Evolutionary conservation across 2,329 filamentous ascomycete genomes (phyloP), one percentile per base, ranked within the genome.

Genomic region (Penicillium sp.): DNA sequence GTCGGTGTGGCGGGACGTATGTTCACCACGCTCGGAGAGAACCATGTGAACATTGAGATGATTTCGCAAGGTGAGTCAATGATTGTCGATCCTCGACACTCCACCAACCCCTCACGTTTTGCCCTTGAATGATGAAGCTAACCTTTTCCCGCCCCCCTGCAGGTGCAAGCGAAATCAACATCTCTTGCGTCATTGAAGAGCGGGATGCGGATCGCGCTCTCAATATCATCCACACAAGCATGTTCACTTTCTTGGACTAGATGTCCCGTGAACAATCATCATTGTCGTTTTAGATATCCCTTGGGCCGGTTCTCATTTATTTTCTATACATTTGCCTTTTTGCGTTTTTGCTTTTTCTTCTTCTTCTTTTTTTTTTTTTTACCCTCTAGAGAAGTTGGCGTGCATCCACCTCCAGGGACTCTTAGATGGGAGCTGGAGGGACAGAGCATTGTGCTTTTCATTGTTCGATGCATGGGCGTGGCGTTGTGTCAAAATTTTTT

Each of bases 111-210:
- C 52, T 47, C 46, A 21, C 34, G 21, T 44, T 21, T 49, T 45
- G 34, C 47, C 42, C 47, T 43, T 36, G 43, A 60, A 48, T 54
- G 42, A 28, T 21, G 43, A 15, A 54, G 34, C 60, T 62, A 47
- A 62, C 47, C 39, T 47, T 26, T 26, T 6, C 46, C 49, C 47
- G 51, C 56, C 49, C 47, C 52, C 56, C 56, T 61, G 23, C 61
- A 95, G 91, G 92, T 65, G 94, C 94, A 24, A 96, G 92, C 70
- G 94, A 99, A 78, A 99, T 99, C 75, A 99, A 97, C 73, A 99
- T 99, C 55, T 96, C 91, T 10, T 99, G 94, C 69, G 94, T 99
- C 42, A 95, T 99, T 70, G 90, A 95, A 65, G 90, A 90, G 61
- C 81, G 86, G 60, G 91, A 97, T 69, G 92, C 94, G 21, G 90